Evolutionary conservation across 2,329 filamentous ascomycete genomes (phyloP), one percentile per base, ranked within the genome.

Genomic region (Cladosporium sp.): DNA sequence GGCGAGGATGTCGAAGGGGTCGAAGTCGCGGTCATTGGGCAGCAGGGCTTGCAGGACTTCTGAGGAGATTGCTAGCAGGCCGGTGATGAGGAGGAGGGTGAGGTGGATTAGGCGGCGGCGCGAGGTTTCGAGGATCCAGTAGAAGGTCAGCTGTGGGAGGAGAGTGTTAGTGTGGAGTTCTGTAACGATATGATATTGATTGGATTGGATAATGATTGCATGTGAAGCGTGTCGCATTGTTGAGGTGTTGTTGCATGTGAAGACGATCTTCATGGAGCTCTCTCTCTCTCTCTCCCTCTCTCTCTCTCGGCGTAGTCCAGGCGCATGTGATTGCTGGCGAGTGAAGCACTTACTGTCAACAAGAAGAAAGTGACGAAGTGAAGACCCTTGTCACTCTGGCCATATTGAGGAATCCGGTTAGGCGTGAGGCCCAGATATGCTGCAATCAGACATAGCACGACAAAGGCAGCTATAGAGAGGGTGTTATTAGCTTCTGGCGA

Each of bases 51-150:
- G 91, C 6, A 92, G 78, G 70, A 94, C 85, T 76, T 94, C 91
- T 69, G 89, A 92, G 60, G 90, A 91, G 67, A 93, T 80, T 56
- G 89, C 89, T 2, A 93, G 83, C 78, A 81, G 80, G 50, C 90
- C 79, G 6, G 93, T 96, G 80, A 92, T 96, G 67, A 92, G 83
- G 26, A 92, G 77, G 29, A 97, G 81, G 16, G 93, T 96, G 69
- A 97, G 81, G 78, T 99, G 90, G 58, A 97, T 82, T 23, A 88
- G 90, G 71, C 94, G 91, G 61, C 94, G 89, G 68, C 95, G 91
- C 69, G 89, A 90, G 62, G 93, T 96, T 78, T 99, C 95, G 72
- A 97, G 81, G 76, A 97, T 91, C 93, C 95, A 99, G 86, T 99
- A 99, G 84, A 98, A 98, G 61, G 59, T 50, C 37, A 64, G 57